Evolutionary conservation across 177 flowering plant genomes (phyloP), one percentile per base, ranked within the genome.

Genomic region (Tripterygium wilfordii): DNA sequence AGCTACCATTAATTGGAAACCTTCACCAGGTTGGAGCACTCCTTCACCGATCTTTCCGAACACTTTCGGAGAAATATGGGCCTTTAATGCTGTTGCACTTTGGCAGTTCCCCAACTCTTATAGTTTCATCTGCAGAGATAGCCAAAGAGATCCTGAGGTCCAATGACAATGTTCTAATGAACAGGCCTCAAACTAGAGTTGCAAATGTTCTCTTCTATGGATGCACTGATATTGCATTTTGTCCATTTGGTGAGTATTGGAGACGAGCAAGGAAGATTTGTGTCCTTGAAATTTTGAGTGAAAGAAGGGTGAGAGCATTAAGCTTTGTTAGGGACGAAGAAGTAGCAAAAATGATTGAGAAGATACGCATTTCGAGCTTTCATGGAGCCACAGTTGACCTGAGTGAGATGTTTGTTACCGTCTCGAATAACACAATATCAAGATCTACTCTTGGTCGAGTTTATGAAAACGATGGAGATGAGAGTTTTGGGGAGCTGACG

Each of bases 1-100:
- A 18, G 36, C 38, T 56, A 8, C 60, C 60, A 3, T 5, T 47
- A 5, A 29, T 56, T 3, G 53, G 60, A 6, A 56, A 56, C 40
- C 52, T 56, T 30, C 60, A 56, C 53, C 60, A 46, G 31, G 22
- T 56, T 15, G 60, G 53, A 17, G 10, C 13, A 12, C 30, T 55
- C 19, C 59, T 45, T 1, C 59, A 55, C 32, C 44, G 37, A 1
- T 46, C 60, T 16, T 20, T 46, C 19, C 20, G 15, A 21, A 27
- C 36, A 1, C 53, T 56, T n/a, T 46, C 60, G 1, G 10, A 39
- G 13, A 56, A 46, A 21, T 32, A 46, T 38, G 60, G 60, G 15
- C 46, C 45, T 38, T 1, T 56, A 19, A 56, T 56, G 40, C 24
- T 40, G 23, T 12, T 56, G 2, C 15, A 48, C 10, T n/a, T 56